Evolutionary conservation across 441 rosid genomes (phyloP).

Genomic region (Corymbia calophylla): DNA sequence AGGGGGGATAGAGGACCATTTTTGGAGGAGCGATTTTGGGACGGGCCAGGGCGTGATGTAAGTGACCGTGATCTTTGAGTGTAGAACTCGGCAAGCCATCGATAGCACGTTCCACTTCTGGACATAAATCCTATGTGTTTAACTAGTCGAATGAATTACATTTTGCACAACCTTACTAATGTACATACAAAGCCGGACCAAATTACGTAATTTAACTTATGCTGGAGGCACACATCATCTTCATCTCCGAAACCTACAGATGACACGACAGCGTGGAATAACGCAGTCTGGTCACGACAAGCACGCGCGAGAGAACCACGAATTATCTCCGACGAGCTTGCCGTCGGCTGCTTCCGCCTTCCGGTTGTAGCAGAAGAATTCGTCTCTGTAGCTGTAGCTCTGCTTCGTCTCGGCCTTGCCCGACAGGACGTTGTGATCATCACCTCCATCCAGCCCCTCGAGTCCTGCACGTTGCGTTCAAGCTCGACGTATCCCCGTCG

Average conservation of each 20-base stretch:
- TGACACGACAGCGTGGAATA: background rate
- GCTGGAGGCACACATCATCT: background rate
- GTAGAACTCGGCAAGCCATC: background rate
- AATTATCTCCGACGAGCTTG: constrained; percentile 25
- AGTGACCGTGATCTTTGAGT: background rate
- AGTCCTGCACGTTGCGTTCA: constrained; percentile 35
- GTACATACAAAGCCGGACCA: background rate
- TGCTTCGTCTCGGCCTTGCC: constrained; percentile 50
- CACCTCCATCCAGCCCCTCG: constrained; percentile 73
- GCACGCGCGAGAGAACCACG: constrained; percentile 35
- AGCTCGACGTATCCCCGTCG: constrained; percentile 18
- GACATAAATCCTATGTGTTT: background rate
- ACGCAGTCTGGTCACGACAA: background rate
- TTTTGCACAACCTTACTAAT: background rate
- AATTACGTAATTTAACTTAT: background rate
- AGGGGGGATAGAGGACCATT: too few relatives aligned
- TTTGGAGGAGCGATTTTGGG: too few relatives aligned
- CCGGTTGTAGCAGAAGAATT: constrained; percentile 42
- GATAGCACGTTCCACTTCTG: background rate
- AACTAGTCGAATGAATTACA: background rate
- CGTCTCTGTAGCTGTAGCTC: constrained; percentile 32
- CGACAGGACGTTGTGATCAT: constrained; percentile 52
- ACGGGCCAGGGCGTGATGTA: too few relatives aligned
- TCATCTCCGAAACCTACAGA: background rate
- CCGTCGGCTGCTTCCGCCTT: constrained; percentile 33